Percentiles rank a stretch among this genome's conserved stretches.
These are phyloP conservation scores for Stagonosporopsis cucurbitacearum DNA, from an alignment of 2,329 filamentous ascomycete genomes.

Conservation along the genomic window DNA sequence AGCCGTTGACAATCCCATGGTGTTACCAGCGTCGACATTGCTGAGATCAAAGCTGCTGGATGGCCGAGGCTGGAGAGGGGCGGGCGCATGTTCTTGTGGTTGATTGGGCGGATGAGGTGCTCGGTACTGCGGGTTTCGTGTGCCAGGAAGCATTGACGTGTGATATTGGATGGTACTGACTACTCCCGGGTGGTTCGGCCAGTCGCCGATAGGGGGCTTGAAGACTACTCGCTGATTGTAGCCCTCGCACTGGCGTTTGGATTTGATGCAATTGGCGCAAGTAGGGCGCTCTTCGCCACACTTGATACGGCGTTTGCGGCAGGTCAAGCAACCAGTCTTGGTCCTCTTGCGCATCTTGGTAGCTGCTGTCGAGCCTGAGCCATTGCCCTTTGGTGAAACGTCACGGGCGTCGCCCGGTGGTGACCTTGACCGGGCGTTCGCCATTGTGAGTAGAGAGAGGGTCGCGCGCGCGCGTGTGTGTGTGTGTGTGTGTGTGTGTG, in stretches of 20 bases:
- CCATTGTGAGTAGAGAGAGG: constrained; percentile 27
- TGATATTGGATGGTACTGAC: constrained; percentile 49
- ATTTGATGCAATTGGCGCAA: constrained; percentile 86
- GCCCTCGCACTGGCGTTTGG: constrained; percentile 81
- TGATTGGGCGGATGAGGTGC: constrained; percentile 22
- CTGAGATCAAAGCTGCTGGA: constrained; percentile 30
- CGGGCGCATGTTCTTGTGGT: constrained; percentile 28
- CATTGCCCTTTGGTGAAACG: constrained; percentile 37
- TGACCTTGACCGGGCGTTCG: constrained; percentile 26
- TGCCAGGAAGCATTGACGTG: constrained; percentile 47
- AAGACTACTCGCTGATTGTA: constrained; percentile 83
- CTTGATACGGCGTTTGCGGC: constrained; percentile 93
- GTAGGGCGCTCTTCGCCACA: constrained; percentile 88
- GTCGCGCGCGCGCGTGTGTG: too few relatives aligned
- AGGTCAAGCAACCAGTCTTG: constrained; percentile 93
- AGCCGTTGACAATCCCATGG: constrained; percentile 14
- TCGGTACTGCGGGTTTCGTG: constrained; percentile 32
- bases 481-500: too few relatives aligned
- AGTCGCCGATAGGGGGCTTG: constrained; percentile 72
- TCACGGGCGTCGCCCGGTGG: constrained; percentile 34
- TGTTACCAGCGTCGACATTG: constrained; percentile 18
- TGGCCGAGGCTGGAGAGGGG: constrained; percentile 40
- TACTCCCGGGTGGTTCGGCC: constrained; percentile 46
- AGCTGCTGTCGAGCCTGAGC: constrained; percentile 23
- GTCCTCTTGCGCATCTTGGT: constrained; percentile 63